Conservation (phyloP, 1,284 basidiomycete genomes). For the Cutaneotrichosporon cyanovorans region DNA sequence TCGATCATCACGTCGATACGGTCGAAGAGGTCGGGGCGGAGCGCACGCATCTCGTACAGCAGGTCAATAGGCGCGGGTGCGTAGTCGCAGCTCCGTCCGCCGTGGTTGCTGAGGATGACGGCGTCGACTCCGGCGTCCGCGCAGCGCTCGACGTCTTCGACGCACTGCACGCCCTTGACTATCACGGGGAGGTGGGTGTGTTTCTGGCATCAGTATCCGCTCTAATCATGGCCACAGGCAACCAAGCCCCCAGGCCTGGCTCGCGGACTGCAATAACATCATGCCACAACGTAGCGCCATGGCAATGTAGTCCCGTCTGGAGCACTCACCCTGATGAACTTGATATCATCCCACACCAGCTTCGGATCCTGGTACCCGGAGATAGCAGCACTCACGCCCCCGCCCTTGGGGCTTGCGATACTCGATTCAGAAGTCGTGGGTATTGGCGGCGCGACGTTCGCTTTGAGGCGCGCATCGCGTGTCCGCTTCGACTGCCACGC, state of each 20-base stretch:
- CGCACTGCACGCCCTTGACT: slow-evolving; percentile 51
- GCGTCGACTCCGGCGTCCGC: slow-evolving; percentile 50
- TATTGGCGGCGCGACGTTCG: slow-evolving; percentile 15
- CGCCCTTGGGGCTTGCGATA: slow-evolving; percentile 2
- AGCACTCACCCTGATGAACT: slow-evolving; percentile 36
- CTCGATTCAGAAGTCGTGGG: neutral
- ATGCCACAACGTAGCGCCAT: too few relatives aligned
- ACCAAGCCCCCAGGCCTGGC: too few relatives aligned
- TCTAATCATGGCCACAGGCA: too few relatives aligned
- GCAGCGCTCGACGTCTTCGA: slow-evolving; percentile 51
- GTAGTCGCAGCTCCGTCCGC: slow-evolving; percentile 42
- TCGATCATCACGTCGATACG: slow-evolving; percentile 51
- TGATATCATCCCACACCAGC: slow-evolving; percentile 46
- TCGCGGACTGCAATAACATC: too few relatives aligned
- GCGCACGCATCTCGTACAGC: slow-evolving; percentile 47
- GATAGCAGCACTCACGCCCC: slow-evolving; percentile 46
- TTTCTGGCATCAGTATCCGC: slow-evolving; percentile 38
- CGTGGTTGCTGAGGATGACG: slow-evolving; percentile 41
- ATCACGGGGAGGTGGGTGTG: slow-evolving; percentile 48
- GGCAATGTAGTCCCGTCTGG: neutral
- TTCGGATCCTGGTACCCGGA: slow-evolving; percentile 50
- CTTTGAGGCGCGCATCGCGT: slow-evolving; percentile 54
- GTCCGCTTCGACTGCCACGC: slow-evolving; percentile 81
- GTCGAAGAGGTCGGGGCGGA: slow-evolving; percentile 48
- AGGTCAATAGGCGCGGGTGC: slow-evolving; percentile 46